Conservation (phyloP, 2,329 filamentous ascomycete species). For the Lachnellula suecica region DNA sequence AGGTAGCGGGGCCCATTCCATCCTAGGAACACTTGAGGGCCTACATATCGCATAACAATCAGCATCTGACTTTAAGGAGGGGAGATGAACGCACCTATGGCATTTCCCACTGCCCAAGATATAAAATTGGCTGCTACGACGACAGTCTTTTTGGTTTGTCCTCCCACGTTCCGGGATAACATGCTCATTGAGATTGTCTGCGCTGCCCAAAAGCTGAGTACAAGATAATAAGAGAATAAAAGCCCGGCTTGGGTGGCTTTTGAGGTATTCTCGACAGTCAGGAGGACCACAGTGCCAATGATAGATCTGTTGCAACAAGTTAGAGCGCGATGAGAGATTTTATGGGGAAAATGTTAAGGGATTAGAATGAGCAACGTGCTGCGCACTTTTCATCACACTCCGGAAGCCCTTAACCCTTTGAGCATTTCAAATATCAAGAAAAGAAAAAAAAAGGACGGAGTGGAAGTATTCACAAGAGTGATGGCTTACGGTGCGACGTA, state of each 20-base stretch:
- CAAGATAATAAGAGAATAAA: slow-evolving; percentile 73
- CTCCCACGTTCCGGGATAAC: slow-evolving; percentile 51
- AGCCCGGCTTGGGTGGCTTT: slow-evolving; percentile 63
- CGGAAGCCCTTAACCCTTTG: no score
- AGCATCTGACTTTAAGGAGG: neutral
- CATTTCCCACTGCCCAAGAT: slow-evolving; percentile 53
- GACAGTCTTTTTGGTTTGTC: slow-evolving; percentile 52
- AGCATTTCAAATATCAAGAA: no score
- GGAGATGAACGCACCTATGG: slow-evolving; percentile 44
- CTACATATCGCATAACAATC: neutral
- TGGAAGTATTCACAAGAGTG: no score
- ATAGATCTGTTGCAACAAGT: slow-evolving; percentile 68
- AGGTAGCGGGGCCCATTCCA: slow-evolving; percentile 50
- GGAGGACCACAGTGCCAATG: slow-evolving; percentile 69
- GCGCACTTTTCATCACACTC: no score
- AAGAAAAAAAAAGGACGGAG: no score
- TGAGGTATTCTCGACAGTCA: slow-evolving; percentile 62
- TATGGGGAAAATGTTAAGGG: neutral
- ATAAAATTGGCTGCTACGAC: slow-evolving; percentile 49
- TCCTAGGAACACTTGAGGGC: slow-evolving; percentile 53
- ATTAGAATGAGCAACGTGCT: neutral
- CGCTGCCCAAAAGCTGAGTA: slow-evolving; percentile 75
- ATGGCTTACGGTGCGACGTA: slow-evolving; percentile 62
- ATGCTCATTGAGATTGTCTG: slow-evolving; percentile 66
- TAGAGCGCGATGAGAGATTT: neutral